Conservation (phyloP, 2,329 filamentous ascomycete genomes). For the Claviceps humidiphila region DNA sequence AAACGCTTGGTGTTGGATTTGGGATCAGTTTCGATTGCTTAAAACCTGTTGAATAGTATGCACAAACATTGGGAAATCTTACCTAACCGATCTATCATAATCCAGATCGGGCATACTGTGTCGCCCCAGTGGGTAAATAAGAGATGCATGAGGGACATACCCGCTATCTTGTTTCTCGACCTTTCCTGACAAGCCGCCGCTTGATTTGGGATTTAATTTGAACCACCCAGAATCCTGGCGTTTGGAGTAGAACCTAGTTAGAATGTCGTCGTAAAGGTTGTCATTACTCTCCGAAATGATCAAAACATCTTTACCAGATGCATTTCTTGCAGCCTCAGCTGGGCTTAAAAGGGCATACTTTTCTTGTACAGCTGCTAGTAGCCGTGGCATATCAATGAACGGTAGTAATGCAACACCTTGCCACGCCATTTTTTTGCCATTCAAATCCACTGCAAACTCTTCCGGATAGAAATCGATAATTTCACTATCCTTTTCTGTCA, state of each 20-base stretch:
- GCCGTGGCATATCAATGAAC: conserved; percentile 85
- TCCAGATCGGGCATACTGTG: conserved; percentile 64
- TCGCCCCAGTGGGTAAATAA: conserved; percentile 65
- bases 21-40: background rate
- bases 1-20: conserved; percentile 42
- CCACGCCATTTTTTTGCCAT: conserved; percentile 98
- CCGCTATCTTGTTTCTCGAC: conserved; percentile 63
- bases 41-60: background rate
- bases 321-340: conserved; percentile 69
- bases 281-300: conserved; percentile 74
- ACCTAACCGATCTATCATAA: conserved; percentile 77
- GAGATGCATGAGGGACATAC: conserved; percentile 70
- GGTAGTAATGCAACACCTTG: conserved; percentile 87
- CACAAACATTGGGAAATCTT: conserved; percentile 17
- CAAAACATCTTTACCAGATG: conserved; percentile 65
- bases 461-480: conserved; percentile 98
- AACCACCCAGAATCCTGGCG: conserved; percentile 55
- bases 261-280: conserved; percentile 69
- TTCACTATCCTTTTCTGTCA: conserved; percentile 75
- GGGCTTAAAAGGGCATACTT: conserved; percentile 68
- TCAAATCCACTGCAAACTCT: conserved; percentile 84
- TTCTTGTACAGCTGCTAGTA: conserved; percentile 68
- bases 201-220: conserved; percentile 61
- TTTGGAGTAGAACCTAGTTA: conserved; percentile 82
- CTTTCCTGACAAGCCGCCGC: conserved; percentile 65